A percentile compares a stretch with the other conserved stretches of the same genome.
Evolutionary conservation across 257 asterid genomes (phyloP).

Genomic region (Phtheirospermum japonicum): DNA sequence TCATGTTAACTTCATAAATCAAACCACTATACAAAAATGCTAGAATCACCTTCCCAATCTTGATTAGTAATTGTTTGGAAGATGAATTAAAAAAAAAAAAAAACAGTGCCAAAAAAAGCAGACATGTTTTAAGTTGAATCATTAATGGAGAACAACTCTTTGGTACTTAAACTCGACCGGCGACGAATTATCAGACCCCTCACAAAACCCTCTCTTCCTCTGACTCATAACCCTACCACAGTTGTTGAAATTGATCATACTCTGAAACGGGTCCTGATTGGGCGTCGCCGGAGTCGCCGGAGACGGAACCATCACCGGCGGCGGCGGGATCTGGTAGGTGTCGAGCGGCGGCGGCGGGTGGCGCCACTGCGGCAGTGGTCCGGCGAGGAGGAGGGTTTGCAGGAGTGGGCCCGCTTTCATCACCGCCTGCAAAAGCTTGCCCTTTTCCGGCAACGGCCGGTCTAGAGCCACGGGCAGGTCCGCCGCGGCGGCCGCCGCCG

Average conservation of each 20-base stretch:
- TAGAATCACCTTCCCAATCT: conserved; percentile 24
- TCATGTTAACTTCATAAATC: conserved; percentile 17
- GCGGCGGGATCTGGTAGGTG: conserved; percentile 69
- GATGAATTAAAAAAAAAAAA: not conserved
- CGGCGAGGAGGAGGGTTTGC: conserved; percentile 84
- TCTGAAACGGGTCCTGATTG: conserved; percentile 1
- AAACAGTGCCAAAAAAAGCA: too few relatives aligned
- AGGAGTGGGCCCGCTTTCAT: conserved; percentile 91
- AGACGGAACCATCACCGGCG: conserved; percentile 53
- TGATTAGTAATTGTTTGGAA: conserved; percentile 9
- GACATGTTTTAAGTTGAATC: not conserved
- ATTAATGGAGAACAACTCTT: conserved; percentile 43
- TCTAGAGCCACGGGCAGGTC: conserved; percentile 34
- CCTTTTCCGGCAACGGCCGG: conserved; percentile 74
- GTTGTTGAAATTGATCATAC: conserved; percentile 22
- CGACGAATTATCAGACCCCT: conserved; percentile 40
- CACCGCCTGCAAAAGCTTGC: conserved; percentile 75
- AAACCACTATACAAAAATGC: conserved; percentile 40
- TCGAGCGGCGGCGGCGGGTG: conserved; percentile 96
- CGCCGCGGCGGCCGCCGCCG: not conserved
- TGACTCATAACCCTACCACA: conserved; percentile 34
- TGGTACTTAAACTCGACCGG: conserved; percentile 22
- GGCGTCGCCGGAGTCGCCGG: conserved; percentile 10
- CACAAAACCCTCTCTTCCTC: conserved; percentile 53
- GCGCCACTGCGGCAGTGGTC: conserved; percentile 95